phyloP scores from a whole-genome alignment of 106 monocot genomes.

The Posidonia australis region DNA sequence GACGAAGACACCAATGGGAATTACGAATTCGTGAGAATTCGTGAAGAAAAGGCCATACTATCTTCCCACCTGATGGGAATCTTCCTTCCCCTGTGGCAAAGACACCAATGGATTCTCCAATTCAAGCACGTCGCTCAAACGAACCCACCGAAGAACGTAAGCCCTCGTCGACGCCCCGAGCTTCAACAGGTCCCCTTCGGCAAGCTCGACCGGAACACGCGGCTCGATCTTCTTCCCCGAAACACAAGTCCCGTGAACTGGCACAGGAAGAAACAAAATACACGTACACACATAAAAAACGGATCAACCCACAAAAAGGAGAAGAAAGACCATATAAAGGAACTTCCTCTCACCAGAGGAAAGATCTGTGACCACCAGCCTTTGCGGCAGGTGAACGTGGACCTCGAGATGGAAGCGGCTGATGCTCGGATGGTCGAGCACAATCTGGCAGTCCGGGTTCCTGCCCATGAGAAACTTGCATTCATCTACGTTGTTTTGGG shows the following conservation, averaged over 20 bases:
- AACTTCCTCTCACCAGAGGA: constrained; percentile 68
- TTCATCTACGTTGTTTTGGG: neutral
- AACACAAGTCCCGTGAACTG: constrained; percentile 68
- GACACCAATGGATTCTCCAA: constrained; percentile 23
- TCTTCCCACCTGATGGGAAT: constrained; percentile 39
- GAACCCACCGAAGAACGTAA: constrained; percentile 44
- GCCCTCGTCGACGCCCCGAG: constrained; percentile 53
- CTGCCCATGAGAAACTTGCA: constrained; percentile 56
- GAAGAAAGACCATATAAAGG: neutral
- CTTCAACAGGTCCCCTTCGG: constrained; percentile 39
- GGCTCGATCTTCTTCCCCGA: constrained; percentile 43
- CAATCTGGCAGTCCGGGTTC: constrained; percentile 85
- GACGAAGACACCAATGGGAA: too few species aligned
- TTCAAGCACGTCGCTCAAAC: constrained; percentile 18
- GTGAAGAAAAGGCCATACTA: too few species aligned
- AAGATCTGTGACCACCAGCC: constrained; percentile 45
- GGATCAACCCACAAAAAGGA: neutral
- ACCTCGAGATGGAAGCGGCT: constrained; percentile 86
- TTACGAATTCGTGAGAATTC: too few species aligned
- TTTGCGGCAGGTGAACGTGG: constrained; percentile 15
- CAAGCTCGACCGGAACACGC: constrained; percentile 21
- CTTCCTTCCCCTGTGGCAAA: constrained; percentile 36
- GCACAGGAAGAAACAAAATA: neutral
- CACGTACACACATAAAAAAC: neutral
- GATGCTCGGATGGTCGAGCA: constrained; percentile 87